Conservation (phyloP, 768 basidiomycete species). For the Trametes gibbosa region DNA sequence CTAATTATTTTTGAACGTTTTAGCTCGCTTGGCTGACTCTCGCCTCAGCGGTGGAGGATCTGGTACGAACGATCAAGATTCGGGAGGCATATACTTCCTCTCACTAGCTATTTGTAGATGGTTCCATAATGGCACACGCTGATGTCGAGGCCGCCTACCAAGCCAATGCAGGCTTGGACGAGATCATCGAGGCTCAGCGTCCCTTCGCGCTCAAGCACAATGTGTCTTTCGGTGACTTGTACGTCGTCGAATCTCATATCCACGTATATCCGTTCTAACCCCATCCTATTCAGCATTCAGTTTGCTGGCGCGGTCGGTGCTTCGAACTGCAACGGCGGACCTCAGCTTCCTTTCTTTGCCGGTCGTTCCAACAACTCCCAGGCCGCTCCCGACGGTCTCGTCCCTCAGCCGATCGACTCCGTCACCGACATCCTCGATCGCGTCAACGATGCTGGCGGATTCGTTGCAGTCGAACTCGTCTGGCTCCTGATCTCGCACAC, state of each 20-base stretch:
- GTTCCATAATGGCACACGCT: constrained; percentile 20
- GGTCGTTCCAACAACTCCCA: constrained; percentile 22
- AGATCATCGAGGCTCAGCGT: constrained; percentile 14
- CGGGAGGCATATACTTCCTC: no score
- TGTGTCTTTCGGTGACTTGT: constrained; percentile 22
- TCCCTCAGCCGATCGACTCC: constrained; percentile 26
- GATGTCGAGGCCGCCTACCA: constrained; percentile 16
- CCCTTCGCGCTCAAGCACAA: constrained; percentile 15
- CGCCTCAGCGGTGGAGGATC: constrained; percentile 20
- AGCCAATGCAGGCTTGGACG: constrained; percentile 26
- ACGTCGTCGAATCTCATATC: background rate
- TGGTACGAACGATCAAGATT: constrained; percentile 14
- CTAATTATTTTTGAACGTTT: background rate
- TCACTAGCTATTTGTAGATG: constrained; percentile 20
- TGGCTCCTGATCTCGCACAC: constrained; percentile 25
- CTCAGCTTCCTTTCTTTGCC: constrained; percentile 21
- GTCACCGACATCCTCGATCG: constrained; percentile 23
- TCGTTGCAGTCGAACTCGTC: constrained; percentile 18
- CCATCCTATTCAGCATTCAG: constrained; percentile 21
- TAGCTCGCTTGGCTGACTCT: no score
- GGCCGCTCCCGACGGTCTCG: constrained; percentile 20
- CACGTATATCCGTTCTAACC: background rate
- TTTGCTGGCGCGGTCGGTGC: constrained; percentile 28
- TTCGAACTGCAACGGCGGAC: constrained; percentile 24
- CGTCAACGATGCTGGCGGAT: constrained; percentile 20